Conservation (phyloP, 306 rosid species). For the Clitoria ternatea region DNA sequence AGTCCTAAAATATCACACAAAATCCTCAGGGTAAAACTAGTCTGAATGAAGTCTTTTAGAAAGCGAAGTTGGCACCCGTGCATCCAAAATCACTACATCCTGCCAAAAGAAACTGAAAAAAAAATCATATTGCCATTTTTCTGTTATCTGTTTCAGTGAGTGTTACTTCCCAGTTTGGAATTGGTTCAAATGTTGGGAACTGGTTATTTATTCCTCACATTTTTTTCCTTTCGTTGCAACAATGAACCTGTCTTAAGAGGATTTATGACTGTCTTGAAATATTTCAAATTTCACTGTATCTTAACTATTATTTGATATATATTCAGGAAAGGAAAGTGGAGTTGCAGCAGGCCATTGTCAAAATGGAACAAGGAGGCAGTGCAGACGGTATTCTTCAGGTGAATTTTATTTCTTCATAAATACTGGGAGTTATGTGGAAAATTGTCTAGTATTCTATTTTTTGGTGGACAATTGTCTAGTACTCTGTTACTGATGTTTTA, state of each 20-base stretch:
- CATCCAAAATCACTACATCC: not conserved
- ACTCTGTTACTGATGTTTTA: conserved; percentile 32
- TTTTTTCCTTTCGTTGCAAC: not conserved
- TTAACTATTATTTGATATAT: conserved; percentile 17
- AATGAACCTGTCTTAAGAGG: not conserved
- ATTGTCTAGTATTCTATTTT: conserved; percentile 21
- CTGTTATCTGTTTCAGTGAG: not conserved
- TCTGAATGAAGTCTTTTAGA: not conserved
- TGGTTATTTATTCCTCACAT: not conserved
- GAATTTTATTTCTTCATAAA: conserved; percentile 14
- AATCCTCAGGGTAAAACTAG: not conserved
- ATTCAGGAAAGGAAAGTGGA: conserved; percentile 78
- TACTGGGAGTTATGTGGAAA: not conserved
- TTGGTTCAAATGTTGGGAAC: not conserved
- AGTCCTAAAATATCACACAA: not conserved
- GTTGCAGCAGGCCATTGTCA: conserved; percentile 86
- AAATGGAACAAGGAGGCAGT: conserved; percentile 96
- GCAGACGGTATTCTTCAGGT: conserved; percentile 99
- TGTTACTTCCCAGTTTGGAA: not conserved
- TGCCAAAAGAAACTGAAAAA: not conserved
- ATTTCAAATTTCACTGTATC: conserved; percentile 20
- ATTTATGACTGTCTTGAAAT: conserved; percentile 9
- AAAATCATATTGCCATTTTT: not conserved
- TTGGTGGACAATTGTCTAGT: conserved; percentile 13
- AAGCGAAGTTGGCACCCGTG: not conserved